Evolutionary conservation across 2,329 filamentous ascomycete genomes (phyloP).

Genomic region (Pyrenophora tritici-repentis): DNA sequence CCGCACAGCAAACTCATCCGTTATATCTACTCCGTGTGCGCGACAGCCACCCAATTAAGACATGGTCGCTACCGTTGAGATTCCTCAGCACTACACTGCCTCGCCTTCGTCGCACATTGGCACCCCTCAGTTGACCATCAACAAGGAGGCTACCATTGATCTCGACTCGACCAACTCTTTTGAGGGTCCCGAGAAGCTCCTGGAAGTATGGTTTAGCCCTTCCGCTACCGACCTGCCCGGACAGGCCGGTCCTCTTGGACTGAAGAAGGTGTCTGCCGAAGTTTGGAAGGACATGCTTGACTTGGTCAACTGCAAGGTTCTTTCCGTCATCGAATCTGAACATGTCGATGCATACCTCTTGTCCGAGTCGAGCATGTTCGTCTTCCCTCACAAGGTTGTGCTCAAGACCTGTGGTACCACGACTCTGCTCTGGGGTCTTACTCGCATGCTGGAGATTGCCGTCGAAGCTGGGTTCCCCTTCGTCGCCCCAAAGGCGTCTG

Average conservation of each 20-base stretch:
- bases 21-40: conserved; percentile 22
- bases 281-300: conserved; percentile 97
- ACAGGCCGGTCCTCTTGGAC: conserved; percentile 71
- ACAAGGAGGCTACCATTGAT: conserved; percentile 88
- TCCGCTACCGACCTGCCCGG: conserved; percentile 74
- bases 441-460: conserved; percentile 90
- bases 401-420: conserved; percentile 98
- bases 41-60: conserved; percentile 52
- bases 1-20: conserved; percentile 18
- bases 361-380: conserved; percentile 99
- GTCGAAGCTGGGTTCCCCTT: conserved; percentile 90
- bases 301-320: conserved; percentile 96
- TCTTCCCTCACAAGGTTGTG: conserved; percentile 99
- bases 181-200: conserved; percentile 95
- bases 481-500: conserved; percentile 68
- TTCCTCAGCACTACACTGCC: conserved; percentile 80
- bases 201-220: conserved; percentile 97
- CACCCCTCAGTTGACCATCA: conserved; percentile 92
- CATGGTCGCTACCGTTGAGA: conserved; percentile 79
- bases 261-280: conserved; percentile 83
- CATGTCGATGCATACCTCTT: conserved; percentile 95
- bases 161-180: conserved; percentile 96
- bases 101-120: conserved; percentile 77
- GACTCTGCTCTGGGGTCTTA: conserved; percentile 85
- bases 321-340: conserved; percentile 91